phyloP scores from a whole-genome alignment of 441 rosid genomes.

The Gossypium lobatum region DNA sequence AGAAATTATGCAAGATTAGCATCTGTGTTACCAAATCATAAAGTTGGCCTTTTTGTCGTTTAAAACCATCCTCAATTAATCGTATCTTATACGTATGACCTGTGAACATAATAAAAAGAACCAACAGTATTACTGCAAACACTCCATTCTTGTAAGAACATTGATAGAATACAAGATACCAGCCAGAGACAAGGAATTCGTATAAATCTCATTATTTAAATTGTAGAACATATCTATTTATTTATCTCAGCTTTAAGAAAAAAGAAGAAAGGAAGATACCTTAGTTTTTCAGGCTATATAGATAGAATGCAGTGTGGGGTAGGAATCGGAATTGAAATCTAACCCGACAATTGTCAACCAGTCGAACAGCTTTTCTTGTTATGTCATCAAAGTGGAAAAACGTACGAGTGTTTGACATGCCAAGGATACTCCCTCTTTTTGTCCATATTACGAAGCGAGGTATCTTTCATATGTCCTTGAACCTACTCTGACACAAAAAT shows the following conservation, averaged over 20 bases:
- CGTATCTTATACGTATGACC: not conserved
- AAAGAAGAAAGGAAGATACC: not conserved
- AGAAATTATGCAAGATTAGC: not conserved
- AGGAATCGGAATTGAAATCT: not conserved
- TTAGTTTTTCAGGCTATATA: slow-evolving; percentile 1
- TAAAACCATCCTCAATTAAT: not conserved
- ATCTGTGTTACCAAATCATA: not conserved
- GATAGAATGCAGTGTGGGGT: not conserved
- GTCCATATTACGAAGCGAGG: slow-evolving; percentile 12
- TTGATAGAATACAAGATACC: not conserved
- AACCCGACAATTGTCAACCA: slow-evolving; percentile 1
- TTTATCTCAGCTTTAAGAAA: not conserved
- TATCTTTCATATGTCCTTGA: slow-evolving; percentile 7
- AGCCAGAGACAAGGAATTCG: not conserved
- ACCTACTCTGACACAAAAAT: slow-evolving; percentile 9
- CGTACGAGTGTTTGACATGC: not conserved
- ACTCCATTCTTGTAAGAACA: not conserved
- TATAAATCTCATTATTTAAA: not conserved
- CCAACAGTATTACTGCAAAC: not conserved
- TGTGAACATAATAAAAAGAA: not conserved
- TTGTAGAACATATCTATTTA: not conserved
- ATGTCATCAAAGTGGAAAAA: not conserved
- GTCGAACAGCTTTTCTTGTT: not conserved
- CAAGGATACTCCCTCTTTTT: slow-evolving; percentile 4
- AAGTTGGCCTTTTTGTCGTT: not conserved